Evolutionary conservation across 352 stramenopile genomes (phyloP), one percentile per base, ranked within the genome.

Genomic region (Pythium chondricola): DNA sequence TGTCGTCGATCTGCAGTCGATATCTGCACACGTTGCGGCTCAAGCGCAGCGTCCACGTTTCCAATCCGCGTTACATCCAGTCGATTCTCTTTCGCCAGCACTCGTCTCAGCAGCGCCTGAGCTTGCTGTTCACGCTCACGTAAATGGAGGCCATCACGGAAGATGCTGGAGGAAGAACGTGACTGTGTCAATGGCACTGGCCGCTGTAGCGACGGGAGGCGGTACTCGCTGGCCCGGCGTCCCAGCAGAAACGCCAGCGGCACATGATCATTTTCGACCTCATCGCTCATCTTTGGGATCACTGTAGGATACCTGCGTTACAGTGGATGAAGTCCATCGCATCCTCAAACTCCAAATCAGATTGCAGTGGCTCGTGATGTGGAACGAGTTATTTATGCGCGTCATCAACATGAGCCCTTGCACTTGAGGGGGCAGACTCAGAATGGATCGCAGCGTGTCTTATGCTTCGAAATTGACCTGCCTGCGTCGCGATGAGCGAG

Each of bases 171-270:
- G 13, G 29, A 33, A 8, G 29, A 33, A 13, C 13, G 29, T 33
- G 8, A 33, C 29, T 33, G 29, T 8, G 13, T 13, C 13, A 33
- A 8, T 33, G 29, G 7, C 13, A 13, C 29, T 33, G 29, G 29
- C 29, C 13, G 13, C 29, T 33, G 29, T 13, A 64, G 44, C 9
- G 55, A 40, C 13, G 55, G 46, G 2, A 63, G 31, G 6, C 22
- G 36, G 48, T 85, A 88, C 17, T 65, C 43, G 37, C 61, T 74
- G 11, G 58, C 65, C 2, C 65, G 64, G 22, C 60, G 43, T 2
- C 78, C 78, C 4, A 87, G 75, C 14, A 89, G 62, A 51, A 89
- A 89, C 29, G 71, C 58, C 14, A 89, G 62, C 27, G 78, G 78
- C 5, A 89, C 69, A 56, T 89, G 56, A 30, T 82, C 71, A 25